phyloP scores from a whole-genome alignment of 345 rosid genomes.

The Ceriops zippeliana region DNA sequence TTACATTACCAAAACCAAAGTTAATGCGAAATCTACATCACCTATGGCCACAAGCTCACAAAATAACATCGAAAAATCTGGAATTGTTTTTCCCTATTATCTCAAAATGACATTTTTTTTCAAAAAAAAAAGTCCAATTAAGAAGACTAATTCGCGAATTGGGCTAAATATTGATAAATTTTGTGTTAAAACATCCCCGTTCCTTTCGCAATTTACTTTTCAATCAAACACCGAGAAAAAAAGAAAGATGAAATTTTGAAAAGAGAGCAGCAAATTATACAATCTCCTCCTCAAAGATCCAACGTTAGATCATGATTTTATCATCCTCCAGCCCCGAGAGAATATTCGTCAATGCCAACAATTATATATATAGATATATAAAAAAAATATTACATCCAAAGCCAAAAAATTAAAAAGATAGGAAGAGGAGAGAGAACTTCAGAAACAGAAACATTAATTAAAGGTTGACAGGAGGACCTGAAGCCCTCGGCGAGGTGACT shows the following conservation, averaged over 20 bases:
- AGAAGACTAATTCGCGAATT: background rate
- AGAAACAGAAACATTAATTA: conserved; percentile 11
- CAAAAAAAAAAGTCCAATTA: background rate
- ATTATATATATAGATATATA: conserved; percentile 19
- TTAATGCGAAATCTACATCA: no score
- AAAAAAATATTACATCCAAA: conserved; percentile 35
- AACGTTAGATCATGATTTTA: conserved; percentile 25
- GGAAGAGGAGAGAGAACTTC: background rate
- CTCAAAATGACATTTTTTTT: background rate
- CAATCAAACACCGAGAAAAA: conserved; percentile 14
- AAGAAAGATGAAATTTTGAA: background rate
- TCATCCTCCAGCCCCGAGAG: conserved; percentile 18
- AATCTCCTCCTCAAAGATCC: conserved; percentile 28
- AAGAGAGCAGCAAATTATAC: conserved; percentile 20
- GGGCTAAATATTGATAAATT: background rate
- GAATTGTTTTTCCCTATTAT: background rate
- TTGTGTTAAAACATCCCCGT: background rate
- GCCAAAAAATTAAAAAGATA: background rate
- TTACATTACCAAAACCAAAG: no score
- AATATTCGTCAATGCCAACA: conserved; percentile 22
- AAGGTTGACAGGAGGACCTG: conserved; percentile 63
- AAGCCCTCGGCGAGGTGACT: conserved; percentile 71
- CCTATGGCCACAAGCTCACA: no score
- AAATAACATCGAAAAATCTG: no score
- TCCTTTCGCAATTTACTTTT: background rate